Base-by-base conservation (phyloP, 768 basidiomycete genomes). In the Pulveroboletus sp. region DNA sequence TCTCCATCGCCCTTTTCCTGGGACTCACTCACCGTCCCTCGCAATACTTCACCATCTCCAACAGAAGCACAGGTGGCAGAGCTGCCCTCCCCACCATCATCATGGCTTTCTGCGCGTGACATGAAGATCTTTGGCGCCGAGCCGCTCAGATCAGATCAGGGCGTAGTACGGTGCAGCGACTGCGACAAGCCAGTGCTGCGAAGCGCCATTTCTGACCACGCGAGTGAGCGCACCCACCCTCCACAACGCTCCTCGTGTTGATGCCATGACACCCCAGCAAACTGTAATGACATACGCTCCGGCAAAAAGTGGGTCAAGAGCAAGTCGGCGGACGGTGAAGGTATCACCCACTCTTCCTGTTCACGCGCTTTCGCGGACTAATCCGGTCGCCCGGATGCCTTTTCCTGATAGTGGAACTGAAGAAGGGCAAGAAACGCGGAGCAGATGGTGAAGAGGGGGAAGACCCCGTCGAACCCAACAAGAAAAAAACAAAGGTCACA, bases 101-200 rank as follows among this genome's bases (percentile, higher is more conserved):
- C 83, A 71, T 91, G 90, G 84, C 82, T 94, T 13, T 80, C 86
- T 23, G 90, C 87, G 8, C 78, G 78, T 40, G 90, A 94, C 60
- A 94, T 92, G 92, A 87, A 85, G 73, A 76, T 87, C 52, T 95
- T 88, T 66, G 91, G 91, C 27, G 75, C 84, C 3, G 75, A 84
- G 47, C 90, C 92, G 6, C 75, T 94, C 14, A 76, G 76, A 38
- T 81, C 83, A 3, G 85, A 88, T 48, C 67, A 87, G 11, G 78
- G 77, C 25, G 65, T 82, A 32, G 81, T 87, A 47, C 82, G 77
- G 46, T 97, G 94, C 70, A 78, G 71, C 39, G 85, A 92, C 34
- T 97, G 94, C 66, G 74, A 72, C 36, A 94, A 93, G 67, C 87
- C 89, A 0, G 71, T 94, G 9, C 73, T 95, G 24, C 79, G 84